Base-by-base conservation (phyloP, 2,329 filamentous ascomycete species). In the Penicillium sp. region DNA sequence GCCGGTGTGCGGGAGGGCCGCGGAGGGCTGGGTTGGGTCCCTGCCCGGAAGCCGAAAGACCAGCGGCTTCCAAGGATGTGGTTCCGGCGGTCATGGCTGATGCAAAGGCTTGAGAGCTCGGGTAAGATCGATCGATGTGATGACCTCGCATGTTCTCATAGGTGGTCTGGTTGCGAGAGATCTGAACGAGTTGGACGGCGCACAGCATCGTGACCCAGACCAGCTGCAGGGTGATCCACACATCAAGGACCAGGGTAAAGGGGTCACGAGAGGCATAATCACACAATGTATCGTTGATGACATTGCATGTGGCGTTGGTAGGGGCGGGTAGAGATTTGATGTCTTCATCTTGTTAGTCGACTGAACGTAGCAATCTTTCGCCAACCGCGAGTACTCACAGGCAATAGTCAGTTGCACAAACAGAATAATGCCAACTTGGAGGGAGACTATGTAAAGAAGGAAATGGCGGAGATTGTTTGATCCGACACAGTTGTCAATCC, bases 151-250 rank as follows among this genome's bases (percentile, higher is more conserved):
- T 97, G 72, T 92, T 96, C 74, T 99, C 94, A 74, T 90, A 97
- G 0, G 94, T 99, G 1, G 94, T 99, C 79, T 96, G 88, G 53
- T 92, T 95, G 57, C 91, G 86, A 0, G 91, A 89, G 47, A 99
- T 87, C 70, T 99, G 94, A 47, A 97, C 81, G 47, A 97, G 85
- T 70, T 99, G 95, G 5, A 97, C 95, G 60, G 91, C 88, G 56
- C 97, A 81, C 32, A 99, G 85, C 92, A 99, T 97, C n/a, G 88
- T 87, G 2, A 97, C 90, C 94, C 94, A 99, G 18, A 90, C 88
- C 30, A 97, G 82, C 73, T 99, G 95, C 40, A 97, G 78, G 2
- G 83, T 81, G 7, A 83, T 83, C 94, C 94, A 99, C 27, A 90
- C 76, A 11, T 84, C 83, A 18, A 96, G 79, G 10, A 96, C 78